Conservation (phyloP, 495 filamentous ascomycete species). For the Aspergillus kassunensis region DNA sequence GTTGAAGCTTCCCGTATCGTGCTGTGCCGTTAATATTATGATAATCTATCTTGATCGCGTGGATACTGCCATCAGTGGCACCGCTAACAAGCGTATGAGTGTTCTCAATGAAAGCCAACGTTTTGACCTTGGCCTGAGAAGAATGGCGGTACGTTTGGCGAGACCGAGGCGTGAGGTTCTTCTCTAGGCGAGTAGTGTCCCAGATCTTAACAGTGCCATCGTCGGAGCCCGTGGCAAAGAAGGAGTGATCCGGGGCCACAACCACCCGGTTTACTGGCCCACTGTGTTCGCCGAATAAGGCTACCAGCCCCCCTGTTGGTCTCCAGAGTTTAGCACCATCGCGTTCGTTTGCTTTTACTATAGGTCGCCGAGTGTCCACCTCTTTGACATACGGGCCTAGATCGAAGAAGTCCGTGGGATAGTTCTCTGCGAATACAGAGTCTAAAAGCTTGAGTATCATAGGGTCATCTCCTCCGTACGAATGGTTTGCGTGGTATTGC, state of each 20-base stretch:
- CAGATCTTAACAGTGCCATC: constrained; percentile 91
- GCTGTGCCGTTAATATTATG: constrained; percentile 51
- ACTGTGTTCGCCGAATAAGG: constrained; percentile 83
- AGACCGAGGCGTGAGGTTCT: constrained; percentile 80
- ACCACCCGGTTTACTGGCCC: constrained; percentile 78
- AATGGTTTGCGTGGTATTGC: constrained; percentile 53
- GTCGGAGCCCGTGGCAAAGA: constrained; percentile 92
- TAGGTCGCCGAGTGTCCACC: constrained; percentile 56
- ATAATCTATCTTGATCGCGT: constrained; percentile 84
- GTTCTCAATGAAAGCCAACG: constrained; percentile 86
- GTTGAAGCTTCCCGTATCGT: constrained; percentile 72
- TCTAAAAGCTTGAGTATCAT: constrained; percentile 81
- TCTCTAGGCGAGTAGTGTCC: constrained; percentile 86
- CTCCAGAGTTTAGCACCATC: constrained; percentile 62
- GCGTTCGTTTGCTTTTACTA: constrained; percentile 54
- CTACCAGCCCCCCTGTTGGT: constrained; percentile 77
- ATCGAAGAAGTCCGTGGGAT: constrained; percentile 67
- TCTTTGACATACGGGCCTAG: constrained; percentile 80
- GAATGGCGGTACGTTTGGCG: constrained; percentile 82
- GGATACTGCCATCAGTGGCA: constrained; percentile 84
- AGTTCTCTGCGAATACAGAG: constrained; percentile 84
- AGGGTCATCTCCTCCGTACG: constrained; percentile 86
- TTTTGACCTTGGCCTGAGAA: constrained; percentile 64
- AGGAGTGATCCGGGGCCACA: constrained; percentile 83
- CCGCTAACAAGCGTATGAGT: constrained; percentile 90